Evolutionary conservation across 495 filamentous ascomycete genomes (phyloP).

Genomic region (Lentithecium fluviatile): DNA sequence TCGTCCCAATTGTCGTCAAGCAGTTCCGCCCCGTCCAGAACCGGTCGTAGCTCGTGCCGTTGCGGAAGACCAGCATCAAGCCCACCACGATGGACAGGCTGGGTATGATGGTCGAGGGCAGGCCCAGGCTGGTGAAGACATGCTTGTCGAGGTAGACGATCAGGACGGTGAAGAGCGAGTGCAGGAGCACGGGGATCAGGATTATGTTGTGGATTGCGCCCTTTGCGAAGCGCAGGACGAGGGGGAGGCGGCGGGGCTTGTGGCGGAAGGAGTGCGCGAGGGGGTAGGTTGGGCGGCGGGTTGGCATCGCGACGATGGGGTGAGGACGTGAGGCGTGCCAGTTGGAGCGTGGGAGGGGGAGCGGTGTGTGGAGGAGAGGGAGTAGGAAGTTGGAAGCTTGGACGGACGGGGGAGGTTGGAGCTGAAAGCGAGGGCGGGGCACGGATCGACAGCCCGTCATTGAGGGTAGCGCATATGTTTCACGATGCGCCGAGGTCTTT

Average conservation of each 20-base stretch:
- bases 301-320: neutral
- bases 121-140: slow-evolving; percentile 54
- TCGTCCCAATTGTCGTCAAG: slow-evolving; percentile 58
- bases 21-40: slow-evolving; percentile 70
- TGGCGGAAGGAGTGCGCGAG: slow-evolving; percentile 52
- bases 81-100: slow-evolving; percentile 78
- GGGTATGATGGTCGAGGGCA: slow-evolving; percentile 69
- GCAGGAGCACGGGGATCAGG: slow-evolving; percentile 60
- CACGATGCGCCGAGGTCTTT: no score
- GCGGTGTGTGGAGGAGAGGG: no score
- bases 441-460: no score
- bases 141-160: slow-evolving; percentile 63
- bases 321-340: no score
- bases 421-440: neutral
- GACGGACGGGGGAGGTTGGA: neutral
- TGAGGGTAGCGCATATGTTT: no score
- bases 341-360: slow-evolving; percentile 8
- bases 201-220: slow-evolving; percentile 70
- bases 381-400: neutral
- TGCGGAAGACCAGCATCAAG: slow-evolving; percentile 78
- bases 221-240: slow-evolving; percentile 73
- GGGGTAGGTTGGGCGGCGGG: slow-evolving; percentile 46
- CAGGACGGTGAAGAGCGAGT: slow-evolving; percentile 62
- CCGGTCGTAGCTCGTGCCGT: slow-evolving; percentile 67
- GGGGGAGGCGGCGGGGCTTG: slow-evolving; percentile 67